Evolutionary conservation across 371 early-diverging fungal genomes (phyloP).

Genomic region (Lichtheimia ornata): DNA sequence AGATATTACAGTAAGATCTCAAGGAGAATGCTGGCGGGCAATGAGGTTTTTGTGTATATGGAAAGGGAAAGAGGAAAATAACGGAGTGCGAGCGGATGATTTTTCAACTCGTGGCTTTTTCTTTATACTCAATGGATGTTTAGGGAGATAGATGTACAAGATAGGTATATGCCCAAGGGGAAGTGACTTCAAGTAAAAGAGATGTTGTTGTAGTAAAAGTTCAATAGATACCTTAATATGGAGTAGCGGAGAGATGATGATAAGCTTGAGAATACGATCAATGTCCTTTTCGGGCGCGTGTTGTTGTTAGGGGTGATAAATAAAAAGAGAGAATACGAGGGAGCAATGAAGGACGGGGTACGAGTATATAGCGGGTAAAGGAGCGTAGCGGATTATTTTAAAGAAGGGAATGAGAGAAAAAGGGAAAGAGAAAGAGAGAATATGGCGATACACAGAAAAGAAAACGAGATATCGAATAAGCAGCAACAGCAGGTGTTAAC

Average conservation of each 20-base stretch:
- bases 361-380: neutral
- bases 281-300: conserved; percentile 2
- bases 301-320: conserved; percentile 3
- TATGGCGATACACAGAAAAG: neutral
- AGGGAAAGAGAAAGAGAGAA: conserved; percentile 5
- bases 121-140: neutral
- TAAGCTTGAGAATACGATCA: neutral
- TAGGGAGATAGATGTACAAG: neutral
- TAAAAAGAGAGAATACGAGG: neutral
- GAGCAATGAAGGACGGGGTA: neutral
- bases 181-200: too few species aligned
- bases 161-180: neutral
- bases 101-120: conserved; percentile 3
- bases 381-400: conserved; percentile 6
- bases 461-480: neutral
- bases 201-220: too few species aligned
- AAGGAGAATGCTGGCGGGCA: neutral
- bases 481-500: too few species aligned
- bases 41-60: neutral
- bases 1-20: neutral
- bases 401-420: conserved; percentile 1
- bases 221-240: too few species aligned
- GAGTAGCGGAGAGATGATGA: too few species aligned
- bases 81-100: neutral
- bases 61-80: conserved; percentile 1